phyloP scores from a whole-genome alignment of 2,329 filamentous ascomycete genomes.

The Fusarium falciforme region DNA sequence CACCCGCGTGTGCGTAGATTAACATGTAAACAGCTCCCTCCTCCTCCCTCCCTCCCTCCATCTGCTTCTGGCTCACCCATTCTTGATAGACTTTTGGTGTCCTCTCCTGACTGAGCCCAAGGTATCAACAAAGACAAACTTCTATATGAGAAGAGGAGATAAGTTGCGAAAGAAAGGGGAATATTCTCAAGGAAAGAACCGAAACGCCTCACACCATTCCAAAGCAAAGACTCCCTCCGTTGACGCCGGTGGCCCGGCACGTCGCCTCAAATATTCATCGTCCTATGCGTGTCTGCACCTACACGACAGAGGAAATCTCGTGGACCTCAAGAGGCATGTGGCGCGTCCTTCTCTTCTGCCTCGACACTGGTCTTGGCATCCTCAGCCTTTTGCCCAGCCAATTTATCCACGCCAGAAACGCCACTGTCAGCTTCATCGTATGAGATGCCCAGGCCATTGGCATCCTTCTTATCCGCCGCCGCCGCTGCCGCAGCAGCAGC shows the following conservation, averaged over 20 bases:
- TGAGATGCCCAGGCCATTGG: slow-evolving; percentile 56
- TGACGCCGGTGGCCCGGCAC: not conserved
- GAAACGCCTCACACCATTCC: slow-evolving; percentile 26
- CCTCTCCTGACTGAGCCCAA: slow-evolving; percentile 22
- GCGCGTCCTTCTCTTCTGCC: slow-evolving; percentile 41
- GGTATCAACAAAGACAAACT: slow-evolving; percentile 38
- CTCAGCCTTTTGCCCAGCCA: slow-evolving; percentile 49
- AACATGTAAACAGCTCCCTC: slow-evolving; percentile 9
- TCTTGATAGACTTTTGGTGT: slow-evolving; percentile 22
- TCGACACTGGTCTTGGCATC: slow-evolving; percentile 46
- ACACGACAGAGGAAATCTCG: not conserved
- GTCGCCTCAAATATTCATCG: not conserved
- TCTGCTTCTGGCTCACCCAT: slow-evolving; percentile 17
- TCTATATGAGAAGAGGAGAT: slow-evolving; percentile 31
- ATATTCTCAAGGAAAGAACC: slow-evolving; percentile 23
- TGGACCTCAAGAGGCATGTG: slow-evolving; percentile 39
- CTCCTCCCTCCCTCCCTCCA: not conserved
- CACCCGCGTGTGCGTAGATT: slow-evolving; percentile 2
- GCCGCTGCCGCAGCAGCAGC: not conserved
- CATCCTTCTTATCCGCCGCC: slow-evolving; percentile 36
- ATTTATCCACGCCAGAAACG: slow-evolving; percentile 56
- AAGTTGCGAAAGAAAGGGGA: slow-evolving; percentile 16
- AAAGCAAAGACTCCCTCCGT: slow-evolving; percentile 3
- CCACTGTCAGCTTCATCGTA: slow-evolving; percentile 57
- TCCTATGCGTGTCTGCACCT: not conserved